Conservation (phyloP, 345 rosid species). For the Syzygium oleosum region DNA sequence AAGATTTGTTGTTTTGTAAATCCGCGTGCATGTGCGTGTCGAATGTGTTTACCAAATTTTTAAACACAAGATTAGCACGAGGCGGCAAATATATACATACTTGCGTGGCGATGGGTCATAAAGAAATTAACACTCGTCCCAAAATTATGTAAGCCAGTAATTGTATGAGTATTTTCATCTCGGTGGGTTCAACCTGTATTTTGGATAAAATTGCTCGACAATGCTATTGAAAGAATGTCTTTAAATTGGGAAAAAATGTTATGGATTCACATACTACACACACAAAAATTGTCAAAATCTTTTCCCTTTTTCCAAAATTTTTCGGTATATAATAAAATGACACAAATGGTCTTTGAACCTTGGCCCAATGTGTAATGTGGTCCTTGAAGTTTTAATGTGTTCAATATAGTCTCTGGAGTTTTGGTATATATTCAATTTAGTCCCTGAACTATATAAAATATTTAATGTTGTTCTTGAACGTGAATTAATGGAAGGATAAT, state of each 20-base stretch:
- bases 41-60: background rate
- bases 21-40: background rate
- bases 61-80: background rate
- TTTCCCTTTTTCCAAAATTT: too few species aligned
- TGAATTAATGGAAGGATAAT: too few species aligned
- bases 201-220: background rate
- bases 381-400: too few species aligned
- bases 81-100: background rate
- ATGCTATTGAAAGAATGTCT: background rate
- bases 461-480: too few species aligned
- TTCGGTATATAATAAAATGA: too few species aligned
- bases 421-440: too few species aligned
- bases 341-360: too few species aligned
- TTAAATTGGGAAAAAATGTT: background rate
- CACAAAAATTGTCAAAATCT: too few species aligned
- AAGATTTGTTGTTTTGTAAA: background rate
- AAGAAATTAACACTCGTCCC: background rate
- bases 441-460: too few species aligned
- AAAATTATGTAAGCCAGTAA: background rate
- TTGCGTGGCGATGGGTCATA: background rate
- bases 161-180: background rate
- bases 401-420: too few species aligned
- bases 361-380: too few species aligned
- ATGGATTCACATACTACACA: background rate
- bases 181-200: background rate